Base-by-base conservation (phyloP, 2,329 filamentous ascomycete species). In the Xylaria polymorpha region DNA sequence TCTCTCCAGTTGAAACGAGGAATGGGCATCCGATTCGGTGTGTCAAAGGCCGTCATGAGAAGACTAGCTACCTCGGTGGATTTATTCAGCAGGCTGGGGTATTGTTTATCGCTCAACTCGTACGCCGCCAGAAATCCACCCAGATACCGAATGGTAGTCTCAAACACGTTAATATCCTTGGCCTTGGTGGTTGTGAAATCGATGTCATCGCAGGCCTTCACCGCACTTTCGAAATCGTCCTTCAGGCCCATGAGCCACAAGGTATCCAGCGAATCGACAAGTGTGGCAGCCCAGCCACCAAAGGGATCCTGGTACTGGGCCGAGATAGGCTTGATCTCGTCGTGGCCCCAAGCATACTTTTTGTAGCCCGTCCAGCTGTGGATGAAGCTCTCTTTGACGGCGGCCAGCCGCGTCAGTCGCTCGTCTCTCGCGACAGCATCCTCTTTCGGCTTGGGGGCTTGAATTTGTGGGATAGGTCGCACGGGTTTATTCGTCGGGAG, bases 221-320 rank as follows among this genome's bases (percentile, higher is more conserved):
- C 87, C 1, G 90, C 90, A 72, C 87, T 83, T 39, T 87, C 83
- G 74, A 93, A 93, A 67, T 93, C 90, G 0, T 86, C 82, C 70
- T 85, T 85, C 76, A 92, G 73, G 4, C 86, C 90, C 86, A 93
- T 89, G 71, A 93, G 90, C 90, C 90, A 92, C 15, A 93, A 81
- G n/a, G 88, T 89, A 76, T 93, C 91, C 61, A 92, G 82, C 2
- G 87, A 81, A 76, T 91, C 90, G n/a, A 91, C 88, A 66, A 91
- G 80, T 6, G 89, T 91, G 4, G 89, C 89, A 7, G 87, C 88
- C 89, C 89, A 91, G 29, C 90, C 90, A 15, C 87, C 88, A 78
- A 90, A 91, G 41, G 87, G 85, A 73, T 91, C 85, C 53, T 84
- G 83, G 58, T 78, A 81, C 1, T 77, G 74, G 12, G 84, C 88